Base-by-base conservation (phyloP, 2,329 filamentous ascomycete genomes). In the Colletotrichum echinochloae region DNA sequence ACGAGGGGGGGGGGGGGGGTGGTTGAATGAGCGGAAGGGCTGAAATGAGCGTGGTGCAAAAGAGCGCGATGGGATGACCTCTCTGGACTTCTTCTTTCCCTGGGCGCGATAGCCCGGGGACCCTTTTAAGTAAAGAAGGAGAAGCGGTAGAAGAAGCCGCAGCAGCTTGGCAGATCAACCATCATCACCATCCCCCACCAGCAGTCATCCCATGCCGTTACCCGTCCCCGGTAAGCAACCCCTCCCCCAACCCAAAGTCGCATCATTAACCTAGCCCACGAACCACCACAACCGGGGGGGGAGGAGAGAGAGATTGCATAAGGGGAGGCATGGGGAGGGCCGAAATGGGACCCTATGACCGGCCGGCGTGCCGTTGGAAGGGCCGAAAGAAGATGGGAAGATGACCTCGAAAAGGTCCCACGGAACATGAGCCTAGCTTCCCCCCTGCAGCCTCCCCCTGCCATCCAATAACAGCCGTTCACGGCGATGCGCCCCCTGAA, bases 41-140 rank as follows among this genome's bases (percentile, higher is more conserved):
- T n/a, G 26, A 35, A 35, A 28, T 18, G 35, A 26, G 48, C 18
- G 35, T 9, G 4, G 16, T 23, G 33, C 16, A n/a, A n/a, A 23
- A 33, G 39, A 41, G 39, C 5, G 39, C n/a, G 18, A 41, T 20
- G 49, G 9, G 33, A 4, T 30, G 33, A n/a, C n/a, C n/a, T 41
- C 23, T 30, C 11, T 7, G 9, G 28, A 20, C 14, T 1, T 30
- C 28, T 41, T 18, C 18, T 18, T 41, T 18, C 18, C 23, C 14
- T 28, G 23, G 7, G 0, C 35, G 48, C 23, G 33, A 35, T 3
- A 41, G n/a, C n/a, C 6, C 14, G 16, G 20, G 37, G 54, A 48
- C 46, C 46, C 44, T n/a, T 20, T 69, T 68, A 71, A 71, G 60
- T 63, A 68, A 67, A 67, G 9, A 39, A 33, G 30, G 14, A 51